Evolutionary conservation across 2,329 filamentous ascomycete species (phyloP).

Genomic region (Sporothrix dimorphospora): DNA sequence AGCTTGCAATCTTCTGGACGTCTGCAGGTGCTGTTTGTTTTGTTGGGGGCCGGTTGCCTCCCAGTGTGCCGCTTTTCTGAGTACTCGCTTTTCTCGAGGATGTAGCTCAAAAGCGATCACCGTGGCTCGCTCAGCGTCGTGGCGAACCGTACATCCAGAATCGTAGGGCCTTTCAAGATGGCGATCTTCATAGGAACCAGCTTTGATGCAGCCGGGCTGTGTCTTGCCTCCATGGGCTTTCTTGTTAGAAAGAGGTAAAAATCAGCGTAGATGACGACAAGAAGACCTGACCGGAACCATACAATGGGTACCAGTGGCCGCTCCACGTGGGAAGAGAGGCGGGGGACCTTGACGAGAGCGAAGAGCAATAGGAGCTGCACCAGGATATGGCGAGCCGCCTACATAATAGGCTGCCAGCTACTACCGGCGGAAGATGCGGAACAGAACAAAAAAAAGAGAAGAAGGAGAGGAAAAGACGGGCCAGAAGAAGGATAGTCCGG

Average conservation of each 20-base stretch:
- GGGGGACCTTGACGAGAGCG: neutral
- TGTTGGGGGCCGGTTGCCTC: neutral
- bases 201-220: neutral
- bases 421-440: neutral
- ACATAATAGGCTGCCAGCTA: neutral
- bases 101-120: neutral
- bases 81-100: neutral
- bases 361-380: neutral
- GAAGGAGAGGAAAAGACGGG: neutral
- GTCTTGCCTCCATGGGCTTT: neutral
- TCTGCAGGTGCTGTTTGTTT: neutral
- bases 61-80: neutral
- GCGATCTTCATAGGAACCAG: neutral
- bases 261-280: neutral
- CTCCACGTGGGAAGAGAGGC: slow-evolving; percentile 1
- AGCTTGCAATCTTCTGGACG: neutral
- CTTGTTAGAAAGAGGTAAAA: neutral
- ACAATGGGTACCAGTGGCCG: neutral
- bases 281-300: neutral
- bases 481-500: slow-evolving; percentile 3
- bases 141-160: neutral
- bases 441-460: neutral
- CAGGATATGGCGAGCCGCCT: neutral
- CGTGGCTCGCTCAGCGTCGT: neutral
- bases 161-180: neutral